Evolutionary conservation across 257 asterid genomes (phyloP).

Genomic region (Orobanche coerulescens): DNA sequence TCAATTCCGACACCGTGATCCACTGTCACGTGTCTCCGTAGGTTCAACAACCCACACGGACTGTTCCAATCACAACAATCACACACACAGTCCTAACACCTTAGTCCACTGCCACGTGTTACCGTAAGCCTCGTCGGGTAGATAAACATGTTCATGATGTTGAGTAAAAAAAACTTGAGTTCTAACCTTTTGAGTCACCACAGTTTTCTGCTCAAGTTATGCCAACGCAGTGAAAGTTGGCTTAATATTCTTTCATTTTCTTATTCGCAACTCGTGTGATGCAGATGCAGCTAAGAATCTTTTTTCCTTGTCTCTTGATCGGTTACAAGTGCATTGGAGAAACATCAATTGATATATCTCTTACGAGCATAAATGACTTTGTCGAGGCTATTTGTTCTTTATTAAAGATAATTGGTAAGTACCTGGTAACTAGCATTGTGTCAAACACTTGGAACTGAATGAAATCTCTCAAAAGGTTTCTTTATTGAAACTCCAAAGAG

Average conservation of each 20-base stretch:
- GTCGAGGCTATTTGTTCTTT: slow-evolving; percentile 50
- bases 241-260: slow-evolving; percentile 19
- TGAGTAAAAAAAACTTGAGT: slow-evolving; percentile 6
- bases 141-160: slow-evolving; percentile 15
- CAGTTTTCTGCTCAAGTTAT: neutral
- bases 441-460: neutral
- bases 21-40: no score
- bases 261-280: slow-evolving; percentile 15
- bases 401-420: slow-evolving; percentile 54
- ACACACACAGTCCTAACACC: no score
- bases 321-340: slow-evolving; percentile 80
- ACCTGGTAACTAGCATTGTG: slow-evolving; percentile 8
- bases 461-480: no score
- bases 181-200: neutral
- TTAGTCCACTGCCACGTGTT: no score
- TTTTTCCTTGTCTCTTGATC: slow-evolving; percentile 58
- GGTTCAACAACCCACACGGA: no score
- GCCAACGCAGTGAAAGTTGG: slow-evolving; percentile 9
- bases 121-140: no score
- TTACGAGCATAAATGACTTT: slow-evolving; percentile 52
- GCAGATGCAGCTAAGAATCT: slow-evolving; percentile 71
- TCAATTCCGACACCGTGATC: no score
- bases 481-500: no score
- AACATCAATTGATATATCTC: slow-evolving; percentile 57
- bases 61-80: no score